Evolutionary conservation across 495 filamentous ascomycete species (phyloP), one percentile per base, ranked within the genome.

Genomic region (Talaromyces borbonicus): DNA sequence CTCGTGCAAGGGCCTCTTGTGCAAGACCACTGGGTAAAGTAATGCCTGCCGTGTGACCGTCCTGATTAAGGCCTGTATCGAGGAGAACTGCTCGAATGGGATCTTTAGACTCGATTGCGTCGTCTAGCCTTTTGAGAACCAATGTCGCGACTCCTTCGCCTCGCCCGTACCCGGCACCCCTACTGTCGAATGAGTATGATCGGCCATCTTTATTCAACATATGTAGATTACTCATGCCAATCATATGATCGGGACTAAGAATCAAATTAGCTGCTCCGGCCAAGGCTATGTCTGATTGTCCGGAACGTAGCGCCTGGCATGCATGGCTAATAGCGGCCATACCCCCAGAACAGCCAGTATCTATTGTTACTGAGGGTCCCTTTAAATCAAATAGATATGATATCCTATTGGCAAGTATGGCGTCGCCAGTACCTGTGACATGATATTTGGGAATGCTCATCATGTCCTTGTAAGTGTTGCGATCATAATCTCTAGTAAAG

Each of bases 211-310:
- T 16, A 20, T 37, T 37, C 8, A 37, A 16, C 33, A 37, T 37
- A 14, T 37, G 33, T 7, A 37, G 33, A 14, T 37, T 37, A 14
- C 33, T 37, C 33, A 37, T 37, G 5, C 8, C 7, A 37, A 37
- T 15, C 33, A 37, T 37, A 58, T 32, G 9, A 61, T 52, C 52
- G 2, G 57, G 59, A 14, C 47, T 49, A 16, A 56, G 29, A n/a
- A 55, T 47, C 5, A 60, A n/a, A 50, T 75, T 73, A 35, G 64
- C 66, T 0, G 67, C 74, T 6, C 66, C 73, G 5, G 76, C 70
- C 18, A 79, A 56, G 5, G 74, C 75, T 16, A 54, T 56, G n/a
- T 46, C 33, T n/a, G 51, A 49, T 23, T 63, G 56, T 1, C 56
- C 48, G 0, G 14, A 36, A 18, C 46, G 50, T 1, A 64, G n/a